These are phyloP conservation scores for Taphrina communis DNA, from an alignment of 1,139 yeast species.

Conservation along the genomic window DNA sequence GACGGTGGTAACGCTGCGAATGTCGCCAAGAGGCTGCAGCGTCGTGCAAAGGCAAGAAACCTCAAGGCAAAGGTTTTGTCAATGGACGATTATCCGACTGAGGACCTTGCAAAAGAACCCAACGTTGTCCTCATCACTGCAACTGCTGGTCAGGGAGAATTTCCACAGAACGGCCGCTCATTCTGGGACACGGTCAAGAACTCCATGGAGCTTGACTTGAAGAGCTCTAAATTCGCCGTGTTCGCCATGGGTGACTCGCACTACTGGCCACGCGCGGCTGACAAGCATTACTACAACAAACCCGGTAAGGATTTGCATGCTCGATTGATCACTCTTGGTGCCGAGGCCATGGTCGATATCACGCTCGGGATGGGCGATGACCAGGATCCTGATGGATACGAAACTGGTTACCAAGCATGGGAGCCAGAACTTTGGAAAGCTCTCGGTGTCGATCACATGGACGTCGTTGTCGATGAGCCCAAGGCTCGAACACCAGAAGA, in stretches of 20 bases:
- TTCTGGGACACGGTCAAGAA: conserved; percentile 79
- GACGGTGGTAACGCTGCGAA: conserved; percentile 95
- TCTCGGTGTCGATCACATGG: conserved; percentile 81
- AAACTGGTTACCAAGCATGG: conserved; percentile 88
- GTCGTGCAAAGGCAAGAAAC: conserved; percentile 63
- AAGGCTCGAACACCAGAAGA: conserved; percentile 96
- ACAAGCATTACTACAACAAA: conserved; percentile 73
- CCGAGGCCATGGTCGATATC: conserved; percentile 73
- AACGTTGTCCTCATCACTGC: conserved; percentile 74
- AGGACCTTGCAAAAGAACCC: conserved; percentile 66
- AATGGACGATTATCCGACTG: conserved; percentile 67
- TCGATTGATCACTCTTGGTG: conserved; percentile 81
- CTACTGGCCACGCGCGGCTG: conserved; percentile 65
- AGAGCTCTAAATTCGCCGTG: conserved; percentile 68
- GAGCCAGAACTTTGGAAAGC: conserved; percentile 85
- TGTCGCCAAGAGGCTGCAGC: conserved; percentile 70
- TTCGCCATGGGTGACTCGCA: conserved; percentile 95
- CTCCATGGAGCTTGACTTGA: conserved; percentile 67
- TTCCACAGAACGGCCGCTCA: conserved; percentile 77
- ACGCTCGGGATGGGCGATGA: conserved; percentile 90
- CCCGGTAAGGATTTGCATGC: conserved; percentile 82
- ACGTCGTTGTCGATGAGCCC: conserved; percentile 84
- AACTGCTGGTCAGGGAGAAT: conserved; percentile 95
- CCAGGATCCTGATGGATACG: conserved; percentile 76
- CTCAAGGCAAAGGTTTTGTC: conserved; percentile 61